These are phyloP conservation scores for Adenanthera pavonina DNA, from an alignment of 306 rosid genomes.

Conservation along the genomic window DNA sequence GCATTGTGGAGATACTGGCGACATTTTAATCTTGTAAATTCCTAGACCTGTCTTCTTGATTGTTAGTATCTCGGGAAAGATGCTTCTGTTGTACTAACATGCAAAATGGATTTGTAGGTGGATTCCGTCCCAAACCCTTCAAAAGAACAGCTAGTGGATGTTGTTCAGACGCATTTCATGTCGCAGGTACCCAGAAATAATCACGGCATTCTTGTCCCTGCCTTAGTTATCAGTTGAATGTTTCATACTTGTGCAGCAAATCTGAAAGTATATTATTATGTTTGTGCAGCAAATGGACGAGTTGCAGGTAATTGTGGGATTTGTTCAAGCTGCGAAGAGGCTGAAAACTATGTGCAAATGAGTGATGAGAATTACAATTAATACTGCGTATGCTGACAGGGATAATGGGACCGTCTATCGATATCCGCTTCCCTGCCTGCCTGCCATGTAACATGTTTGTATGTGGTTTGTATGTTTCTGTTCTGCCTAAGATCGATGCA, in stretches of 20 bases:
- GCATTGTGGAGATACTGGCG: conserved; percentile 96
- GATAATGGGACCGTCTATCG: conserved; percentile 50
- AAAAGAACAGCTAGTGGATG: conserved; percentile 82
- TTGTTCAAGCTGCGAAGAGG: conserved; percentile 92
- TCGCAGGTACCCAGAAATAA: conserved; percentile 67
- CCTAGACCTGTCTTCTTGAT: background rate
- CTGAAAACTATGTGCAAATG: conserved; percentile 86
- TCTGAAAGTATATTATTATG: conserved; percentile 9
- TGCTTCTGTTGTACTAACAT: conserved; percentile 3
- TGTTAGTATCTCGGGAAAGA: background rate
- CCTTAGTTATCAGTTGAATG: conserved; percentile 1
- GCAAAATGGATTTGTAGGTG: conserved; percentile 51
- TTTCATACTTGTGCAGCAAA: conserved; percentile 3
- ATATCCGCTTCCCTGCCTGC: conserved; percentile 49
- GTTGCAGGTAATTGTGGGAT: conserved; percentile 94
- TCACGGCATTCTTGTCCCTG: background rate
- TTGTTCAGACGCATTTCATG: conserved; percentile 96
- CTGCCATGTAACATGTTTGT: conserved; percentile 58
- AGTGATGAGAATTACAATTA: conserved; percentile 28
- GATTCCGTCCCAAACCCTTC: conserved; percentile 87
- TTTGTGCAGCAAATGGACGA: conserved; percentile 87
- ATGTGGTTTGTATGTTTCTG: conserved; percentile 41
- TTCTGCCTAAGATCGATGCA: conserved; percentile 48
- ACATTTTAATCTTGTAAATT: conserved; percentile 87
- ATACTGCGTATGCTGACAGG: conserved; percentile 65